These are phyloP conservation scores for Scytalidium sp. DNA, from an alignment of 2,329 filamentous ascomycete genomes.

Conservation along the genomic window DNA sequence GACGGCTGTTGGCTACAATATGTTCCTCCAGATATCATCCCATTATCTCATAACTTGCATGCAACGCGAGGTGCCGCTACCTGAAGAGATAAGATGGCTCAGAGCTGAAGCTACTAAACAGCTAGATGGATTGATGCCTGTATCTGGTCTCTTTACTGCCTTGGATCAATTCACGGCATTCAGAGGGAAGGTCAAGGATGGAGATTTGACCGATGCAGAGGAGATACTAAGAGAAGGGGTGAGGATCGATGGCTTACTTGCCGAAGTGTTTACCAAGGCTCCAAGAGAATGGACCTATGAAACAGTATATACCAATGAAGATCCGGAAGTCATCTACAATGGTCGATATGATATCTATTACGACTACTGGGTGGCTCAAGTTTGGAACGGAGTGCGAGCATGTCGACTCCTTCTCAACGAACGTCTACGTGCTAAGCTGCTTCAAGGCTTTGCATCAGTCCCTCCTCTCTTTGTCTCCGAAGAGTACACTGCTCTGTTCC, in stretches of 20 bases:
- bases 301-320: conserved; percentile 14
- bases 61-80: conserved; percentile 46
- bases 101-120: conserved; percentile 37
- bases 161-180: conserved; percentile 11
- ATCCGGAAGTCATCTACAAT: conserved; percentile 16
- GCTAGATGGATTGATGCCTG: conserved; percentile 7
- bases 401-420: conserved; percentile 19
- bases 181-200: conserved; percentile 11
- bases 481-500: conserved; percentile 19
- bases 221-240: conserved; percentile 8
- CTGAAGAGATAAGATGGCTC: conserved; percentile 40
- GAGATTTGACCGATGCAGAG: conserved; percentile 1
- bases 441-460: conserved; percentile 2
- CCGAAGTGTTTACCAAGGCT: background rate
- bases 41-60: conserved; percentile 50
- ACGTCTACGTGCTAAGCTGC: conserved; percentile 9
- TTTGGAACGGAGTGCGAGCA: conserved; percentile 22
- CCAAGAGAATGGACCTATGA: conserved; percentile 19
- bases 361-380: conserved; percentile 20
- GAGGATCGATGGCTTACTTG: conserved; percentile 7
- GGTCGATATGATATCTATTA: conserved; percentile 22
- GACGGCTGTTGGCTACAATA: conserved; percentile 42
- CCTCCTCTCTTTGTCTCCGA: conserved; percentile 7
- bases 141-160: conserved; percentile 1
- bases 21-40: conserved; percentile 52